phyloP scores from a whole-genome alignment of 2,329 filamentous ascomycete genomes.

The Penicillium sp. region DNA sequence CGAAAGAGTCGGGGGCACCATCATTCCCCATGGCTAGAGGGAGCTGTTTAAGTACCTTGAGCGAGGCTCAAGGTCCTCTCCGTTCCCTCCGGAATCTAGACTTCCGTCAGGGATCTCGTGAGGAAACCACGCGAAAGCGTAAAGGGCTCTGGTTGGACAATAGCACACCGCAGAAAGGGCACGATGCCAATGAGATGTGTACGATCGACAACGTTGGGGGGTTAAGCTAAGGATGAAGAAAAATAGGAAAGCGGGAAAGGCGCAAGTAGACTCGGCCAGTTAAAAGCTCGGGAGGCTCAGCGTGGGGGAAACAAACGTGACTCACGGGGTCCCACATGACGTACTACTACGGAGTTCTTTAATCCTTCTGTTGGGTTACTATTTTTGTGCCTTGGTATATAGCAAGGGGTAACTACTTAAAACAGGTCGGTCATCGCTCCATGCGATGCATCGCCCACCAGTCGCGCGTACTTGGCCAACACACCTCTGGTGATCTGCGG shows the following conservation, averaged over 20 bases:
- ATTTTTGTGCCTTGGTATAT: not conserved
- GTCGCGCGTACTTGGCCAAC: conserved; percentile 79
- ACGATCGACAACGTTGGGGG: conserved; percentile 22
- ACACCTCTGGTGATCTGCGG: conserved; percentile 74
- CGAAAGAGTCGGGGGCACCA: conserved; percentile 6
- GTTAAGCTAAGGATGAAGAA: conserved; percentile 1
- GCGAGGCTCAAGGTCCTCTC: not conserved
- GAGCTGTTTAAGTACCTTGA: conserved; percentile 17
- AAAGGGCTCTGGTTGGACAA: conserved; percentile 14
- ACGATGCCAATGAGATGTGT: conserved; percentile 18
- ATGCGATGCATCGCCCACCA: conserved; percentile 88
- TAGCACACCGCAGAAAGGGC: not conserved
- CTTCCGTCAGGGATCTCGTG: conserved; percentile 4
- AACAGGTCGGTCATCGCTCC: conserved; percentile 81
- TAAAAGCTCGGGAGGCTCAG: conserved; percentile 13
- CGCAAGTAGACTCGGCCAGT: conserved; percentile 19
- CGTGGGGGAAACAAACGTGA: conserved; percentile 25
- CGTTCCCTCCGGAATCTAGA: conserved; percentile 9
- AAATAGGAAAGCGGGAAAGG: conserved; percentile 9
- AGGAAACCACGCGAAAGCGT: conserved; percentile 16
- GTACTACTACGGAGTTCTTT: not conserved
- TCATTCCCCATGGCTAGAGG: conserved; percentile 16
- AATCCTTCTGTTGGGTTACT: not conserved
- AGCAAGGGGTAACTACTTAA: conserved; percentile 1
- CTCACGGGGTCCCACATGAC: conserved; percentile 8